These are phyloP conservation scores for Paramecium bursaria DNA, from an alignment of 73 alveolate species.

Conservation along the genomic window DNA sequence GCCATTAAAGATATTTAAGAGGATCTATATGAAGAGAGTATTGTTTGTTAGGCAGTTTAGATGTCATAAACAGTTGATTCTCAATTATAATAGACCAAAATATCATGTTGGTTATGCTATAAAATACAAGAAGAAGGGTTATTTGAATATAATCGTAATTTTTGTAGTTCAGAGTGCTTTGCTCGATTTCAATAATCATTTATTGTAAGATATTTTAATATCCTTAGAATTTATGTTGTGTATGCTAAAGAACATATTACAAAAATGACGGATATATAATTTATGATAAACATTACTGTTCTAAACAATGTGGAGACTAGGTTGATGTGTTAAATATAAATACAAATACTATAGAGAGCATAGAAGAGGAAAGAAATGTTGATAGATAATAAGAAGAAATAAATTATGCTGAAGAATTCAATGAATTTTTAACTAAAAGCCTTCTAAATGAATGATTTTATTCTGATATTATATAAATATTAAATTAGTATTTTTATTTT, in stretches of 20 bases:
- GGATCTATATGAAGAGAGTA: no score
- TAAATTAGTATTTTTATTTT: no score
- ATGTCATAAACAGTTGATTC: no score
- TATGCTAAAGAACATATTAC: constrained; percentile 30
- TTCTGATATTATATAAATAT: no score
- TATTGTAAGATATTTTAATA: neutral
- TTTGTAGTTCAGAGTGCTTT: constrained; percentile 47
- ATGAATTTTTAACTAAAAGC: constrained; percentile 56
- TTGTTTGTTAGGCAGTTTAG: no score
- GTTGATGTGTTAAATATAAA: constrained; percentile 28
- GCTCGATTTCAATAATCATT: constrained; percentile 4
- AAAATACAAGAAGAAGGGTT: constrained; percentile 19
- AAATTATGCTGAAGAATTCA: constrained; percentile 50
- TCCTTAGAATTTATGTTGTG: neutral
- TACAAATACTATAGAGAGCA: constrained; percentile 59
- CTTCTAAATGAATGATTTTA: constrained; percentile 46
- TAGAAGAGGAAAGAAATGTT: neutral
- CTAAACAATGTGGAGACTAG: constrained; percentile 17
- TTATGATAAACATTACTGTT: constrained; percentile 50
- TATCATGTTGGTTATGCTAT: constrained; percentile 60
- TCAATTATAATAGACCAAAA: neutral
- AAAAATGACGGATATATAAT: constrained; percentile 51
- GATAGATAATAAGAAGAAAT: neutral
- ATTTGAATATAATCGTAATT: constrained; percentile 5
- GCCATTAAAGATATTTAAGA: constrained; percentile 44